These are phyloP conservation scores for Xylaria sp. DNA, from an alignment of 495 filamentous ascomycete species.

Conservation along the genomic window DNA sequence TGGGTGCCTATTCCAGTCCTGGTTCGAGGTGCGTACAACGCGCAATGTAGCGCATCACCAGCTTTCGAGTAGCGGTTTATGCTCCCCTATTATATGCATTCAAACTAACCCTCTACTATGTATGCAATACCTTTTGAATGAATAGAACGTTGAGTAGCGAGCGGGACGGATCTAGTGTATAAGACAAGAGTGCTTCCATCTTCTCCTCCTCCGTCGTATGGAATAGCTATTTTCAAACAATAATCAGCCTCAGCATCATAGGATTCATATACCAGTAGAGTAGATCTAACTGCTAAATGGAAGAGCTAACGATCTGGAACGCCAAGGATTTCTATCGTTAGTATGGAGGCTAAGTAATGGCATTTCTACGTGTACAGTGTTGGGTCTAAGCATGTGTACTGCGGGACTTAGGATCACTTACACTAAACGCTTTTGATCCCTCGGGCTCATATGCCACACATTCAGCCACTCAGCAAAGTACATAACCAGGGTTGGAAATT, in stretches of 20 bases:
- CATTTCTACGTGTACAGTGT: neutral
- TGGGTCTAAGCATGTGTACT: neutral
- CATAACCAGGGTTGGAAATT: too few species aligned
- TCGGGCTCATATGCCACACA: neutral
- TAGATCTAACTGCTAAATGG: neutral
- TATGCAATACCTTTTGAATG: too few species aligned
- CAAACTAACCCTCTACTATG: too few species aligned
- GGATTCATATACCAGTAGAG: neutral
- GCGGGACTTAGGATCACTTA: neutral
- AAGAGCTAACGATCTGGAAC: neutral
- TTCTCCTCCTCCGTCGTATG: neutral
- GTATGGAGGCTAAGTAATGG: neutral
- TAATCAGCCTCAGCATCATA: neutral
- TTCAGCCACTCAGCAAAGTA: conserved; percentile 14
- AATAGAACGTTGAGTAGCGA: too few species aligned
- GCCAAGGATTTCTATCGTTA: neutral
- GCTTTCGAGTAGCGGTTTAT: too few species aligned
- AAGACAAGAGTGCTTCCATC: neutral
- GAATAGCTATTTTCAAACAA: neutral
- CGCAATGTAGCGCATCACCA: too few species aligned
- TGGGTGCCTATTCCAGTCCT: too few species aligned
- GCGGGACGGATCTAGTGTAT: neutral
- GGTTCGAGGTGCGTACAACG: too few species aligned
- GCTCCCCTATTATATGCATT: too few species aligned
- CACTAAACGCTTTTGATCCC: neutral